Base-by-base conservation (phyloP, 2,329 filamentous ascomycete species). In the Botrytis squamosa region DNA sequence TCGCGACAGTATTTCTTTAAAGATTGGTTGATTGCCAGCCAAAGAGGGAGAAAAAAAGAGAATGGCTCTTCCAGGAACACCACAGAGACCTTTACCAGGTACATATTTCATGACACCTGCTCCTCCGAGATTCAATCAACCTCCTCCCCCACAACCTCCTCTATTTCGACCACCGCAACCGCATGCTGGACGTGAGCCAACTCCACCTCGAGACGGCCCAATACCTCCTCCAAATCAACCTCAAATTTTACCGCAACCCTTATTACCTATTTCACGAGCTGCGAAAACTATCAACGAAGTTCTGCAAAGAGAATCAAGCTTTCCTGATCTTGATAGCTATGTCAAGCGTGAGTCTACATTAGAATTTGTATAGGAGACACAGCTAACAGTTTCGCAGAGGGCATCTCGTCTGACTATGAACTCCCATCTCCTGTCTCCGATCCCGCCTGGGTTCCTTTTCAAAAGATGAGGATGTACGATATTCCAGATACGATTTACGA, bases 401-500 rank as follows among this genome's bases (percentile, higher is more conserved):
- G 96, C 76, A 91, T 92, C 77, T 97, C 95, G 8, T 95, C 93
- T 79, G 94, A 97, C 77, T 98, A 98, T 84, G 94, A 98, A 79
- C 85, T 97, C 67, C 89, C 92, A 60, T 84, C 82, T 55, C 64
- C 71, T 62, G 85, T 85, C 73, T 83, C 87, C 77, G 88, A 90
- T 59, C 85, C 87, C 20, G 88, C 94, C 75, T 96, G 94, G 92
- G 90, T 92, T 60, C 96, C 96, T 0, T 99, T 98, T 81, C 92
- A 97, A 81, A 93, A 92, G 83, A 89, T 92, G 42, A 91, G 93
- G 78, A 93, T 92, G 83, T 95, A 97, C 84, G 91, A 93, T 78
- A 95, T 99, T 71, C 96, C 96, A 67, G 94, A 98, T 78, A 89
- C 90, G 79, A 92, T 99, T 70, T 95, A 98, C 80, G 92, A 97